These are phyloP conservation scores for Hypoxylon cercidicola DNA, from an alignment of 495 filamentous ascomycete genomes.

Conservation along the genomic window DNA sequence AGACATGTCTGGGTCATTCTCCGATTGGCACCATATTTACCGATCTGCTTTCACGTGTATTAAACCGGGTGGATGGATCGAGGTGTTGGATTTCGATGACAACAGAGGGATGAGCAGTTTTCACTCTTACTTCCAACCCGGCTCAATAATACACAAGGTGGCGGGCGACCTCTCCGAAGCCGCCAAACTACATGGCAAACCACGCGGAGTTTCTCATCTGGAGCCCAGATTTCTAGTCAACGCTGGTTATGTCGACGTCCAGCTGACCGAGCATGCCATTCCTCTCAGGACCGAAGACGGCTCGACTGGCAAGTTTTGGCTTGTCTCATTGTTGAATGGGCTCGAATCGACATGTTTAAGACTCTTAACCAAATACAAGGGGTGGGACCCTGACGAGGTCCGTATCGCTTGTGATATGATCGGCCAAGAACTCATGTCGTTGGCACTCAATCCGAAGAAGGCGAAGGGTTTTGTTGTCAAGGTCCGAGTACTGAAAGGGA, in stretches of 20 bases:
- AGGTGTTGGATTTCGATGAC: slow-evolving; percentile 67
- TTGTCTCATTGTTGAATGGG: slow-evolving; percentile 71
- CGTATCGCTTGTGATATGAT: slow-evolving; percentile 65
- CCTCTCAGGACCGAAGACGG: slow-evolving; percentile 68
- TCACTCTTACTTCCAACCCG: slow-evolving; percentile 51
- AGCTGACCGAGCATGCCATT: slow-evolving; percentile 63
- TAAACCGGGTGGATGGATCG: slow-evolving; percentile 72
- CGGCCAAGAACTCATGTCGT: slow-evolving; percentile 60
- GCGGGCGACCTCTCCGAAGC: slow-evolving; percentile 54
- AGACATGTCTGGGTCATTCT: slow-evolving; percentile 70
- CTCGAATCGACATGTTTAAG: slow-evolving; percentile 71
- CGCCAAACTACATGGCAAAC: slow-evolving; percentile 54
- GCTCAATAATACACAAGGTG: slow-evolving; percentile 50
- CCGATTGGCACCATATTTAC: slow-evolving; percentile 70
- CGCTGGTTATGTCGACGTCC: slow-evolving; percentile 71
- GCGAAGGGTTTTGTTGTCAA: slow-evolving; percentile 56
- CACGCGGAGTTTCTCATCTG: slow-evolving; percentile 66
- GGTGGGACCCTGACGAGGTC: slow-evolving; percentile 66
- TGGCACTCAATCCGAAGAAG: slow-evolving; percentile 55
- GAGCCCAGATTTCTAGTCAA: slow-evolving; percentile 59
- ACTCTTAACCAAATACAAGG: slow-evolving; percentile 66
- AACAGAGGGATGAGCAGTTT: slow-evolving; percentile 50
- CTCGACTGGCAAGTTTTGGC: slow-evolving; percentile 70
- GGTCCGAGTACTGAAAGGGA: slow-evolving; percentile 64
- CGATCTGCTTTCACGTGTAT: slow-evolving; percentile 67